Base-by-base conservation (phyloP, 768 basidiomycete genomes). In the Boletus sensibilis region DNA sequence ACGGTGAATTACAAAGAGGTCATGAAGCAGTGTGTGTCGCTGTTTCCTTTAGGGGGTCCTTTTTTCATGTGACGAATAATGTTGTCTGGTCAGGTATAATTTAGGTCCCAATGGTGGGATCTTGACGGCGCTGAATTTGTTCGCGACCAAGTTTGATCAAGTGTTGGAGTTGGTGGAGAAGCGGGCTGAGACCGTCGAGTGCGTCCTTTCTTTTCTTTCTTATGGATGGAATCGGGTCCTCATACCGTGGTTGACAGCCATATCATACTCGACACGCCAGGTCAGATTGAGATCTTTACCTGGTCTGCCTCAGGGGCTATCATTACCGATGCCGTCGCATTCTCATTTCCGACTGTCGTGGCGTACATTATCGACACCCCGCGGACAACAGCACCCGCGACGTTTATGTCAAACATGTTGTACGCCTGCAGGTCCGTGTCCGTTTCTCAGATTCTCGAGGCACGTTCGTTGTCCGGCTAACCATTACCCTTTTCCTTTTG, bases 361-460 rank as follows among this genome's bases (percentile, higher is more conserved):
- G 97, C 97, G 16, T 99, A 98, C 68, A 83, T 99, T 58, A 93
- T 99, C 63, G 97, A 99, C 72, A 99, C 97, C 4, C 97, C 97
- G 21, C 81, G 97, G 59, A 94, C 93, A 20, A 88, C 89, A 0
- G 86, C 92, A 0, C 97, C 97, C 0, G 94, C 96, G 16, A 99
- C 97, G 4, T 99, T 99, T 74, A 99, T 98, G 97, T 92, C 88
- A 20, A 99, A 99, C 74, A 99, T 99, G 97, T 81, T 99, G 41
- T 99, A 98, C 67, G 97, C 97, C 2, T 99, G 97, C 80, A 94
- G 92, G 90, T 90, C 55, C 55, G 60, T 56, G 29, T 44, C n/a
- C 18, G 45, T 50, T 44, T 40, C 33, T 41, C 40, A 5, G 37
- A 45, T 45, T 55, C 58, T 45, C 45, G 35, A 33, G n/a, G 29